phyloP scores from a whole-genome alignment of 495 filamentous ascomycete genomes.

The Penicillium lividum region DNA sequence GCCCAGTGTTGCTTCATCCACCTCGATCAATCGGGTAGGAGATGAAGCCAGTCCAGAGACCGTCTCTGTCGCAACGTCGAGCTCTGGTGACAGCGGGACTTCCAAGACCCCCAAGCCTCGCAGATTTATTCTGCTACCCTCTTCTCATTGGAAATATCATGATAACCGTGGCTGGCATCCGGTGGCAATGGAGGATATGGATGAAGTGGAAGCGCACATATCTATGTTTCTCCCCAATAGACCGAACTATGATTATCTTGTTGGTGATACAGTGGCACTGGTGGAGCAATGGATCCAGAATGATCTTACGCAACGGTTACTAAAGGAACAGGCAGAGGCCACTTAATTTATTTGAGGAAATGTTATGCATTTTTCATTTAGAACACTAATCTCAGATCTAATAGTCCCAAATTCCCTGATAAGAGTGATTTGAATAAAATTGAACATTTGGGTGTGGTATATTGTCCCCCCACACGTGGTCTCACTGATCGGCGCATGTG shows the following conservation, averaged over 20 bases:
- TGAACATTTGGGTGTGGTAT: neutral
- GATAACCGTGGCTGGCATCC: slow-evolving; percentile 70
- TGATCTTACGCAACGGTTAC: slow-evolving; percentile 27
- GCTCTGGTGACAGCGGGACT: slow-evolving; percentile 8
- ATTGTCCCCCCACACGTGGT: slow-evolving; percentile 1
- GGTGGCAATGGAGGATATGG: slow-evolving; percentile 77
- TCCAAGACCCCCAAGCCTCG: slow-evolving; percentile 50
- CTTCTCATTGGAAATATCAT: slow-evolving; percentile 40
- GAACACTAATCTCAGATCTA: too few species aligned
- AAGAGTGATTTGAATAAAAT: too few species aligned
- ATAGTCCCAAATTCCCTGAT: too few species aligned
- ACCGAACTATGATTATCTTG: slow-evolving; percentile 69
- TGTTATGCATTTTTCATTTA: too few species aligned
- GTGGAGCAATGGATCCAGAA: slow-evolving; percentile 75
- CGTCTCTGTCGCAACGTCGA: slow-evolving; percentile 13
- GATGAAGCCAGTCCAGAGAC: slow-evolving; percentile 14
- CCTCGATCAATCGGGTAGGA: slow-evolving; percentile 5
- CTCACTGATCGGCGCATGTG: slow-evolving; percentile 21
- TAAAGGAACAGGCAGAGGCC: slow-evolving; percentile 13
- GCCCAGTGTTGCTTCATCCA: slow-evolving; percentile 10
- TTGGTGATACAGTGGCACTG: slow-evolving; percentile 69
- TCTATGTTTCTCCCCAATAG: slow-evolving; percentile 70
- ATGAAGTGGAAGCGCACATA: slow-evolving; percentile 84
- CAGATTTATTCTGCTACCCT: slow-evolving; percentile 78
- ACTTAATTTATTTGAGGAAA: neutral